phyloP scores from a whole-genome alignment of 108 stramenopile genomes.

The Nannochloropsis oceanica region DNA sequence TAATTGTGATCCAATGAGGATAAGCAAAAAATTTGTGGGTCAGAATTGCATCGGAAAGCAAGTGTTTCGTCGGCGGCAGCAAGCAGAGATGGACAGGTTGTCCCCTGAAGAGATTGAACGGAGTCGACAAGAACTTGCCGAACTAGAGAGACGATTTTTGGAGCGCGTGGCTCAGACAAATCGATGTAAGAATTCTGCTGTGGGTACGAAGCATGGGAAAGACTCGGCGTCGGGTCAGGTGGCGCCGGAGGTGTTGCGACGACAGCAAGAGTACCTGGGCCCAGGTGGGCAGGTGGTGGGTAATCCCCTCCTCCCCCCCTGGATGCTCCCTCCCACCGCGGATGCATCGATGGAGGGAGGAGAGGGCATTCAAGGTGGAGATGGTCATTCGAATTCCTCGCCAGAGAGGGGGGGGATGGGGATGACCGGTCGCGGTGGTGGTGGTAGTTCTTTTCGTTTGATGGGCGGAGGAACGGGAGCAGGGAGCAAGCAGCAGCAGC shows the following conservation, averaged over 20 bases:
- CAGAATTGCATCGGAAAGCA: conserved; percentile 89
- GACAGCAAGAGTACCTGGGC: not conserved
- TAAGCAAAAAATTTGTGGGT: conserved; percentile 55
- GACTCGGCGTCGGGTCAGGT: not conserved
- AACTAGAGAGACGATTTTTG: conserved; percentile 70
- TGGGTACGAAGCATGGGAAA: not conserved
- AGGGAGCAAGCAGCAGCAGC: not conserved
- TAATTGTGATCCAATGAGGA: conserved; percentile 47
- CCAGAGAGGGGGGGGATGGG: no score
- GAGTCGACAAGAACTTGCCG: conserved; percentile 57
- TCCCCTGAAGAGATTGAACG: conserved; percentile 67
- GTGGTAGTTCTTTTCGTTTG: not conserved
- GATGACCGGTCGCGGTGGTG: no score
- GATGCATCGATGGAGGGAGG: not conserved
- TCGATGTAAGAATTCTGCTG: conserved; percentile 51
- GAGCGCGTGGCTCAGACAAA: conserved; percentile 82
- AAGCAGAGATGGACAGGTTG: conserved; percentile 66
- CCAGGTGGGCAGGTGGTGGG: not conserved
- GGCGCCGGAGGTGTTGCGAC: not conserved
- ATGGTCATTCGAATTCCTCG: not conserved
- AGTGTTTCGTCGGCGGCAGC: conserved; percentile 47
- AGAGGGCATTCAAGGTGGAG: not conserved
- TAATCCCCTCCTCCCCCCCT: not conserved
- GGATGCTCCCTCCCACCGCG: not conserved
- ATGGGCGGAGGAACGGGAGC: not conserved